Evolutionary conservation across 2,329 filamentous ascomycete genomes (phyloP).

Genomic region (Fusarium citri): DNA sequence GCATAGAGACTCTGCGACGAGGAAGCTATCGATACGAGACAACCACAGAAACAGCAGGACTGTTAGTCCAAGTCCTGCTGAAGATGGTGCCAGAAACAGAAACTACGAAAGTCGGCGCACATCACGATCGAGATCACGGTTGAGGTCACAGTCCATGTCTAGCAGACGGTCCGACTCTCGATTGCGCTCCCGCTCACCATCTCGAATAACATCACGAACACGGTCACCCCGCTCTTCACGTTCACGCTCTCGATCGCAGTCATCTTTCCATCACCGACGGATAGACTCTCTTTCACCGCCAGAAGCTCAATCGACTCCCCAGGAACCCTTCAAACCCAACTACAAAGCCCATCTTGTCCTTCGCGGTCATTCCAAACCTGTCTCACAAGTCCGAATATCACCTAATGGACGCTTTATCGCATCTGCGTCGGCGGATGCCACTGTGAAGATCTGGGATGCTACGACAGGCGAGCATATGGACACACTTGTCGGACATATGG

Average conservation of each 20-base stretch:
- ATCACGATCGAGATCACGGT: slow-evolving; percentile 50
- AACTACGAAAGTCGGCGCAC: slow-evolving; percentile 48
- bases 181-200: slow-evolving; percentile 49
- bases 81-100: slow-evolving; percentile 38
- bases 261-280: slow-evolving; percentile 49
- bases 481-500: slow-evolving; percentile 92
- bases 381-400: slow-evolving; percentile 90
- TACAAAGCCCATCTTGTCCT: slow-evolving; percentile 79
- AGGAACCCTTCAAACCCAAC: slow-evolving; percentile 68
- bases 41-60: slow-evolving; percentile 37
- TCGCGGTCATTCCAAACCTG: slow-evolving; percentile 79
- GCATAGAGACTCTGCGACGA: slow-evolving; percentile 20
- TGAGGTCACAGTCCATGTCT: slow-evolving; percentile 52
- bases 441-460: slow-evolving; percentile 91
- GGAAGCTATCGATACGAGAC: slow-evolving; percentile 37
- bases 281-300: slow-evolving; percentile 46
- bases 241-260: slow-evolving; percentile 47
- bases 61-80: slow-evolving; percentile 43
- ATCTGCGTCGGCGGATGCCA: slow-evolving; percentile 88
- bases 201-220: slow-evolving; percentile 47
- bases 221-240: slow-evolving; percentile 49
- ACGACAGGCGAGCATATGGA: slow-evolving; percentile 82
- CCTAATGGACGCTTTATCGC: slow-evolving; percentile 92
- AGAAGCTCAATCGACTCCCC: slow-evolving; percentile 50
- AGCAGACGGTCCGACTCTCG: slow-evolving; percentile 54